Base-by-base conservation (phyloP, 352 stramenopile genomes). In the Phytophthora crassamura region DNA sequence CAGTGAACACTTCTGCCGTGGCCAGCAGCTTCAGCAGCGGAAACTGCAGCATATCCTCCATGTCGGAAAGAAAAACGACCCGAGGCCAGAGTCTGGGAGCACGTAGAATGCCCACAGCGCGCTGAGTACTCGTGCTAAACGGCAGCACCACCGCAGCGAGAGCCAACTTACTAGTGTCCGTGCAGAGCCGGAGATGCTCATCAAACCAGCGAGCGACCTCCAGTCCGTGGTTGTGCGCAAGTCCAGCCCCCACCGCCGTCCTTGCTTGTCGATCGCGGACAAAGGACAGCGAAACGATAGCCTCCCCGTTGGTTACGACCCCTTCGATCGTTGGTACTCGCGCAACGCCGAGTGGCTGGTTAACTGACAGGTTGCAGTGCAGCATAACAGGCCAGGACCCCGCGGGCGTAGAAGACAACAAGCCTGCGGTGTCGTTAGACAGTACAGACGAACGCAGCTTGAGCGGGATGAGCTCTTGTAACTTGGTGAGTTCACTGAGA, bases 131-230 rank as follows among this genome's bases (percentile, higher is more conserved):
- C 8, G 70, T 59, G 16, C 55, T 86, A 30, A 50, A 82, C 2
- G 84, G 76, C 4, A 89, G 12, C 42, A 90, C 59, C 5, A 86
- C 64, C 15, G 84, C 60, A 4, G 63, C 68, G 4, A 78, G 65
- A n/a, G 66, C 9, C n/a, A 89, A 43, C 12, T 82, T 67, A n/a
- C 73, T 57, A 15, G 69, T 30, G 16, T 72, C 39, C 6, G 67
- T 41, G 38, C 67, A 70, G 3, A 72, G 61, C n/a, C 58, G 64
- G 8, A 89, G 36, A 48, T 84, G 76, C 1, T 62, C 49, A 41
- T 80, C 57, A 7, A 89, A n/a, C 51, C 68, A 81, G 9, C 80
- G 75, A 40, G 78, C 83, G 15, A 89, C 33, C 22, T 91, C 80
- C 2, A 89, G 70, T 15, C 78, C 82, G 54, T 91, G 80, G 51